A percentile compares a stretch with the other conserved stretches of the same genome.
phyloP scores from a whole-genome alignment of 2,329 filamentous ascomycete genomes.

The Lithohypha guttulata region DNA sequence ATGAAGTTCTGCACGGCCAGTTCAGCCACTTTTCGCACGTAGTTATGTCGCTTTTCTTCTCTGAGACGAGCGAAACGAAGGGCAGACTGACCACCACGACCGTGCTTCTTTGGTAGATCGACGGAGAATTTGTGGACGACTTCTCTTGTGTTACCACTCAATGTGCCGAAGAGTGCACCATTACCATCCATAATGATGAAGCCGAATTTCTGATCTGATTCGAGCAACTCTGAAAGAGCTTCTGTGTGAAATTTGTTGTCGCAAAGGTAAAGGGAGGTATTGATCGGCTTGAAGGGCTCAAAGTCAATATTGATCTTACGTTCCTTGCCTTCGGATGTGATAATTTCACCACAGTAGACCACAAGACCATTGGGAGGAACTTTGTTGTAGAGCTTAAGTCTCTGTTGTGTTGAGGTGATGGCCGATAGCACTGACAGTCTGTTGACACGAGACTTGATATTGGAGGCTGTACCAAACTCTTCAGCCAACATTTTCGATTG shows the following conservation, averaged over 20 bases:
- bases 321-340: conserved; percentile 97
- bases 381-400: conserved; percentile 98
- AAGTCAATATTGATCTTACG: conserved; percentile 99
- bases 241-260: conserved; percentile 99
- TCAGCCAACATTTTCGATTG: conserved; percentile 99
- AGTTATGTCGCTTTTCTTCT: conserved; percentile 99
- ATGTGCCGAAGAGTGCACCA: conserved; percentile 88
- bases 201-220: conserved; percentile 97
- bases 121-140: conserved; percentile 97
- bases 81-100: conserved; percentile 98
- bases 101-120: conserved; percentile 99
- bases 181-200: conserved; percentile 99
- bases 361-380: conserved; percentile 95
- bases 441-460: conserved; percentile 99
- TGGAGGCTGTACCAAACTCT: conserved; percentile 98
- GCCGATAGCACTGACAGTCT: conserved; percentile 94
- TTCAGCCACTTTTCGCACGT: conserved; percentile 97
- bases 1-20: conserved; percentile 98
- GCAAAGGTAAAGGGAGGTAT: conserved; percentile 96
- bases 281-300: conserved; percentile 99
- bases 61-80: conserved; percentile 98
- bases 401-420: conserved; percentile 97
- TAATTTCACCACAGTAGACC: conserved; percentile 99
- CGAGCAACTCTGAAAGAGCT: conserved; percentile 87
- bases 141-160: conserved; percentile 95